Evolutionary conservation across 768 basidiomycete genomes (phyloP).

Genomic region (Termitomyces heimii): DNA sequence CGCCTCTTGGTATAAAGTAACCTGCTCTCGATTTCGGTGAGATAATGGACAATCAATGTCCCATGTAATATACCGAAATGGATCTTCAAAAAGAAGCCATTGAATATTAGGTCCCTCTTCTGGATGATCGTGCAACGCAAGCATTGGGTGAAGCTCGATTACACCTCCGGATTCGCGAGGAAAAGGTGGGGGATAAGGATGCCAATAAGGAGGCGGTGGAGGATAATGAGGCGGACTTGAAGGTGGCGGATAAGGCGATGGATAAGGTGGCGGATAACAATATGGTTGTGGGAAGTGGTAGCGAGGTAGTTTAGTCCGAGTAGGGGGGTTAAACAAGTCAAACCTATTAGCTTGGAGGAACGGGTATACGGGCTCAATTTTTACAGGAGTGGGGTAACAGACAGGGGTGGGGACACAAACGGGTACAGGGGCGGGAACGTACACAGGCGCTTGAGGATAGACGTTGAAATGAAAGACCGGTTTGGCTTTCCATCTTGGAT

Average conservation of each 20-base stretch:
- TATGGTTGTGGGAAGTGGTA: constrained; percentile 1
- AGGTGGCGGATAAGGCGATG: neutral
- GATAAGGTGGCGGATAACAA: neutral
- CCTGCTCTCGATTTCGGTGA: neutral
- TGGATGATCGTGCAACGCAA: neutral
- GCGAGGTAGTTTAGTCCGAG: constrained; percentile 1
- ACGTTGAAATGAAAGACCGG: neutral
- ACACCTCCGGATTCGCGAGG: neutral
- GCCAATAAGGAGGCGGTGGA: neutral
- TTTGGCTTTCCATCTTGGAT: neutral
- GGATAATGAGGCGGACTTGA: neutral
- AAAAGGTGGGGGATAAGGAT: neutral
- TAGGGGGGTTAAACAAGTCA: constrained; percentile 4
- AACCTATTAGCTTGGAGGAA: neutral
- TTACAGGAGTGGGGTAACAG: neutral
- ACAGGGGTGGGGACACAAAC: neutral
- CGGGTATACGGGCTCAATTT: neutral
- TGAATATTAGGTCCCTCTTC: neutral
- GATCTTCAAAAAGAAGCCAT: neutral
- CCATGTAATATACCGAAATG: neutral
- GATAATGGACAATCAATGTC: neutral
- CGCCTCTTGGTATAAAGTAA: neutral
- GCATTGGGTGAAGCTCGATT: neutral
- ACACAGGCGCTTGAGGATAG: neutral
- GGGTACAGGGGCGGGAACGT: neutral